These are phyloP conservation scores for Eucalyptus grandis DNA, from an alignment of 345 rosid genomes.

Conservation along the genomic window DNA sequence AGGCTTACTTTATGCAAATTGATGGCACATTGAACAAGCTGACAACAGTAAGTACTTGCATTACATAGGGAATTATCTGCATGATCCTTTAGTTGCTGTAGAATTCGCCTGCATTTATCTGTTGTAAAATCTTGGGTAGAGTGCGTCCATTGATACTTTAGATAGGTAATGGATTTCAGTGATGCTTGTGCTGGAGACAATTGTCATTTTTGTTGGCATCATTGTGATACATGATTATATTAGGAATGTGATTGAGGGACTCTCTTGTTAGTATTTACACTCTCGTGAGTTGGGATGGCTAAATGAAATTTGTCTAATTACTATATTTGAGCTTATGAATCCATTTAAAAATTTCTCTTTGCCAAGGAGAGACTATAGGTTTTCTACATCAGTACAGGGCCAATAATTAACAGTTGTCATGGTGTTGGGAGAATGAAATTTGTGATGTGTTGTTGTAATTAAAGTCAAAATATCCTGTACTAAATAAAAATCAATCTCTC, in stretches of 20 bases:
- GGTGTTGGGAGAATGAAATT: not conserved
- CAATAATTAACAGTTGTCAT: not conserved
- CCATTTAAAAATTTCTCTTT: not conserved
- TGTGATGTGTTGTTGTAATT: not conserved
- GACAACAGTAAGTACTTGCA: slow-evolving; percentile 38
- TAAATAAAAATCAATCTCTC: not conserved
- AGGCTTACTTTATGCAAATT: slow-evolving; percentile 96
- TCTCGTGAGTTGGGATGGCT: not conserved
- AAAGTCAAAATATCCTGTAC: not conserved
- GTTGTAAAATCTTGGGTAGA: not conserved
- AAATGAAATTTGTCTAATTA: not conserved
- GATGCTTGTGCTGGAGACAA: not conserved
- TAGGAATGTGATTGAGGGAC: not conserved
- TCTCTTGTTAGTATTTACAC: not conserved
- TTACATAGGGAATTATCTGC: not conserved
- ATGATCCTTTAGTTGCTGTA: not conserved
- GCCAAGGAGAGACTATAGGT: not conserved
- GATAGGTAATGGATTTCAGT: not conserved
- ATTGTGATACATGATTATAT: not conserved
- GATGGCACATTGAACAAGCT: slow-evolving; percentile 87
- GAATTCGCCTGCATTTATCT: not conserved
- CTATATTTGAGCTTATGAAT: not conserved
- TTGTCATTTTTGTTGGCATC: not conserved
- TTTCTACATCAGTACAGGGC: not conserved
- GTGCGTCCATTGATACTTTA: not conserved